phyloP scores from a whole-genome alignment of 2,329 filamentous ascomycete genomes.

The Emmonsiellopsis sp. region DNA sequence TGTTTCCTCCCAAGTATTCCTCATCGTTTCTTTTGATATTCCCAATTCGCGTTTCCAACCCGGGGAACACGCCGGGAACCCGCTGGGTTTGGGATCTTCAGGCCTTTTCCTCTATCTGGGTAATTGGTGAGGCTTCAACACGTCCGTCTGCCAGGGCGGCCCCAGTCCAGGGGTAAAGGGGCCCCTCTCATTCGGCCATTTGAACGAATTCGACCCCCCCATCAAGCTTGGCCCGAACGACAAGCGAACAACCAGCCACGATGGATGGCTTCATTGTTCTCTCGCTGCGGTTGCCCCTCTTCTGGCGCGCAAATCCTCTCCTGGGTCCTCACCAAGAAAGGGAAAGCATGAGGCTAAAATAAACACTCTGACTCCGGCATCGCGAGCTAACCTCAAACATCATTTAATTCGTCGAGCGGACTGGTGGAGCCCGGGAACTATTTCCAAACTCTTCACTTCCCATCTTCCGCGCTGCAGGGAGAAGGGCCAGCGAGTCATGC shows the following conservation, averaged over 20 bases:
- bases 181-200: too few relatives aligned
- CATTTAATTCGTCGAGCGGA: too few relatives aligned
- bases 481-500: not conserved
- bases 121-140: not conserved
- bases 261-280: too few relatives aligned
- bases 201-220: too few relatives aligned
- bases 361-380: not conserved
- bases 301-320: too few relatives aligned
- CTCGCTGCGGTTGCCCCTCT: too few relatives aligned
- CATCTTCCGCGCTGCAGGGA: constrained; percentile 3
- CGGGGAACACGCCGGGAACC: not conserved
- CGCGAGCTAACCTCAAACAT: not conserved
- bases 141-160: not conserved
- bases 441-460: not conserved
- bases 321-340: too few relatives aligned
- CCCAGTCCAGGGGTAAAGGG: not conserved
- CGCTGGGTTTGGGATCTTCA: not conserved
- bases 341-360: too few relatives aligned
- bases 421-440: too few relatives aligned
- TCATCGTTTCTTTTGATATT: not conserved
- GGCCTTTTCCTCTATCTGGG: not conserved
- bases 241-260: too few relatives aligned
- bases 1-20: not conserved
- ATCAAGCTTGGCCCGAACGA: too few relatives aligned
- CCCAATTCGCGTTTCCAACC: not conserved